These are phyloP conservation scores for Colletotrichum simmondsii DNA, from an alignment of 2,329 filamentous ascomycete genomes.

Conservation along the genomic window DNA sequence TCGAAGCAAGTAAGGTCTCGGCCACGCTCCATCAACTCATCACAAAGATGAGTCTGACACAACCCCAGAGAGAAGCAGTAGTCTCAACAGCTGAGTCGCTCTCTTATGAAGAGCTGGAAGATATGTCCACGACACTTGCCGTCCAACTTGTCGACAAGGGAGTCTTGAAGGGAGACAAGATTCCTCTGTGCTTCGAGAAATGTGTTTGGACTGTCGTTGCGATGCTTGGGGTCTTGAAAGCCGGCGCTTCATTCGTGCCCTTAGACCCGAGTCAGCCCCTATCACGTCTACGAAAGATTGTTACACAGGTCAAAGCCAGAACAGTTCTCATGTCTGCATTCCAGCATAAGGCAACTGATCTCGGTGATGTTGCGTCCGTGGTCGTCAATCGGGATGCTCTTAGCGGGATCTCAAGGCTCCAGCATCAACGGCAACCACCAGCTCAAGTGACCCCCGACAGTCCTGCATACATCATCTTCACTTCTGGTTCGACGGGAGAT, in stretches of 20 bases:
- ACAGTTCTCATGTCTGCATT: background rate
- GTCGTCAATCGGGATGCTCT: slow-evolving; percentile 48
- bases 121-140: background rate
- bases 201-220: slow-evolving; percentile 24
- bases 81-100: background rate
- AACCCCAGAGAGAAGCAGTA: background rate
- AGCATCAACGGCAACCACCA: background rate
- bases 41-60: background rate
- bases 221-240: slow-evolving; percentile 22
- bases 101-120: slow-evolving; percentile 1
- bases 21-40: slow-evolving; percentile 1
- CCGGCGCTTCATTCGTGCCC: slow-evolving; percentile 18
- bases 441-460: slow-evolving; percentile 14
- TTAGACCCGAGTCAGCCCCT: slow-evolving; percentile 25
- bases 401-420: slow-evolving; percentile 15
- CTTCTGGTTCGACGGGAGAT: slow-evolving; percentile 57
- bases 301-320: background rate
- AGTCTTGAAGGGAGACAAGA: background rate
- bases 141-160: background rate
- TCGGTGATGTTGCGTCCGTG: background rate
- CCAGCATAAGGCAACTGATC: slow-evolving; percentile 16
- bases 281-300: slow-evolving; percentile 5
- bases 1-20: background rate
- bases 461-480: slow-evolving; percentile 47
- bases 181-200: slow-evolving; percentile 28